A percentile compares a stretch with the other conserved stretches of the same genome.
Conservation (phyloP, 2,329 filamentous ascomycete genomes). For the Leptodontidium sp. region DNA sequence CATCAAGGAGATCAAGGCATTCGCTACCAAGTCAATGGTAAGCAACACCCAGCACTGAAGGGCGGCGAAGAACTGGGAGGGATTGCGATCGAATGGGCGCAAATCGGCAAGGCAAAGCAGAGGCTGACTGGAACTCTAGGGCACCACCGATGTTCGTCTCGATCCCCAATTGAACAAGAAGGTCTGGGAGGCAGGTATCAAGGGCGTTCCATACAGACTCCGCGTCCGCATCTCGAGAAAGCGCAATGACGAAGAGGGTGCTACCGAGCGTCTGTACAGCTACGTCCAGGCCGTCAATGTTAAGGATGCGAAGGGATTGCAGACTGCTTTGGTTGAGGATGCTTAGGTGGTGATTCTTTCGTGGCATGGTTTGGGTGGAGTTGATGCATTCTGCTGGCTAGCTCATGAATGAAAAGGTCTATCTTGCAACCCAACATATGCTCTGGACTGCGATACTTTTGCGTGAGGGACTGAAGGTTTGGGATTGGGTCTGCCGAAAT, state of each 20-base stretch:
- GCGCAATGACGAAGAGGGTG: constrained; percentile 99
- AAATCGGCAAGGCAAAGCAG: constrained; percentile 25
- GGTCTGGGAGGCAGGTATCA: constrained; percentile 99
- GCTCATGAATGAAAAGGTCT: constrained; percentile 46
- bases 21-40: constrained; percentile 96
- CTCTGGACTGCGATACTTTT: constrained; percentile 3
- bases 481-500: background rate
- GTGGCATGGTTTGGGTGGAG: constrained; percentile 43
- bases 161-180: constrained; percentile 99
- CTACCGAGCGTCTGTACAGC: constrained; percentile 99
- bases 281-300: constrained; percentile 99
- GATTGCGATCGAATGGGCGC: background rate
- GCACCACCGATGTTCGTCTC: constrained; percentile 94
- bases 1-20: constrained; percentile 99
- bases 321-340: constrained; percentile 86
- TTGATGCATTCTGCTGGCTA: constrained; percentile 46
- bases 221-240: constrained; percentile 98
- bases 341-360: constrained; percentile 51
- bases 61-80: background rate
- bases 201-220: constrained; percentile 97
- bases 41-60: constrained; percentile 47
- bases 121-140: constrained; percentile 61
- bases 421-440: constrained; percentile 30
- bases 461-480: background rate
- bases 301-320: constrained; percentile 98